Evolutionary conservation across 2,329 filamentous ascomycete species (phyloP).

Genomic region (Colletotrichum chlorophyti): DNA sequence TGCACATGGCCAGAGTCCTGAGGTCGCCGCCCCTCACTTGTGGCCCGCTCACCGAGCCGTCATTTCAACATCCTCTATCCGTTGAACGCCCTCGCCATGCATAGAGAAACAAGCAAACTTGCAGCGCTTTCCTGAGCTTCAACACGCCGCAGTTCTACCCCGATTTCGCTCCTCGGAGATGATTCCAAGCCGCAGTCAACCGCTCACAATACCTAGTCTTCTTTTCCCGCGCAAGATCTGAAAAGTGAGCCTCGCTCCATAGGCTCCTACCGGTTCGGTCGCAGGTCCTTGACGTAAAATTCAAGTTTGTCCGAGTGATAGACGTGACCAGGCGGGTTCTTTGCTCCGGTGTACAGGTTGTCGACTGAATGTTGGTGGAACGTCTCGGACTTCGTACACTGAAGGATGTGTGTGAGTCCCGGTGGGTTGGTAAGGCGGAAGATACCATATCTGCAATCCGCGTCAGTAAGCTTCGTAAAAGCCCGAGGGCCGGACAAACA

Average conservation of each 20-base stretch:
- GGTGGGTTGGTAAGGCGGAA: constrained; percentile 95
- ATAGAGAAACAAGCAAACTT: constrained; percentile 19
- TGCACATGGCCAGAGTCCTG: not conserved
- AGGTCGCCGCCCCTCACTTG: not conserved
- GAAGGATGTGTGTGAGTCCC: constrained; percentile 82
- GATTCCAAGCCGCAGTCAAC: not conserved
- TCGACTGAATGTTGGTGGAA: constrained; percentile 78
- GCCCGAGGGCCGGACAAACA: constrained; percentile 46
- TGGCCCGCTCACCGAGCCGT: not conserved
- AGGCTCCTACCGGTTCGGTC: constrained; percentile 39
- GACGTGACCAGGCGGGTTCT: constrained; percentile 71
- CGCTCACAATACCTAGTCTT: not conserved
- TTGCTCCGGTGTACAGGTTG: constrained; percentile 80
- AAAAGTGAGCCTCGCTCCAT: too few species aligned
- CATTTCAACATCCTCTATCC: not conserved
- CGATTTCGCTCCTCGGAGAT: too few species aligned
- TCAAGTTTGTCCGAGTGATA: constrained; percentile 71
- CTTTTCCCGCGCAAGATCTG: not conserved
- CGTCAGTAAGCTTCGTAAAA: constrained; percentile 12
- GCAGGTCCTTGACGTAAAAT: constrained; percentile 63
- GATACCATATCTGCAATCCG: constrained; percentile 75
- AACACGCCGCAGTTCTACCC: too few species aligned
- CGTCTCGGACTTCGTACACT: constrained; percentile 77
- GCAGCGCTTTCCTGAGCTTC: not conserved
- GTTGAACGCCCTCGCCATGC: constrained; percentile 25